phyloP scores from a whole-genome alignment of 805 yeast genomes.

The Candida verbasci region DNA sequence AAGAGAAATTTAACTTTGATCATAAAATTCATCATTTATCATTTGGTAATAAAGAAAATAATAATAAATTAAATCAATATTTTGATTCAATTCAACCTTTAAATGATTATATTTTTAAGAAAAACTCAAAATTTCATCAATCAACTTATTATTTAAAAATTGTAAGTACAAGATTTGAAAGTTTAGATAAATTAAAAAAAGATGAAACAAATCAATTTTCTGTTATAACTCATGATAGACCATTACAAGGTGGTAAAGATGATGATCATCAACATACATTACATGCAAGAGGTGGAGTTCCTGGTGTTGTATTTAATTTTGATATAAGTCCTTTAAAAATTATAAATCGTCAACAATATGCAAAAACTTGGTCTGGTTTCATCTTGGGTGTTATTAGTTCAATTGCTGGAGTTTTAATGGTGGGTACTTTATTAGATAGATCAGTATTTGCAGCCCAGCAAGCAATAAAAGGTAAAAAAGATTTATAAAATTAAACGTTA shows the following conservation, averaged over 20 bases:
- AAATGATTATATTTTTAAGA: slow-evolving; percentile 44
- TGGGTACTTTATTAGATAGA: slow-evolving; percentile 84
- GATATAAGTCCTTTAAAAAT: slow-evolving; percentile 93
- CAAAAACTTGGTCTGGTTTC: slow-evolving; percentile 79
- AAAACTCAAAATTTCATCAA: slow-evolving; percentile 53
- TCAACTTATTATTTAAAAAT: slow-evolving; percentile 82
- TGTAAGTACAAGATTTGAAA: slow-evolving; percentile 84
- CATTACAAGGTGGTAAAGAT: slow-evolving; percentile 81
- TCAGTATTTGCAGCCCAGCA: slow-evolving; percentile 87
- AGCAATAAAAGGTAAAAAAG: slow-evolving; percentile 66
- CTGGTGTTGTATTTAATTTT: slow-evolving; percentile 82
- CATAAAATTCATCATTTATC: slow-evolving; percentile 78
- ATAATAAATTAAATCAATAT: slow-evolving; percentile 11
- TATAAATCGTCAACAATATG: slow-evolving; percentile 71
- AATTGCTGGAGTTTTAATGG: slow-evolving; percentile 89
- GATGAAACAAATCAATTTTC: slow-evolving; percentile 87
- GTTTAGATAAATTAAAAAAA: slow-evolving; percentile 42
- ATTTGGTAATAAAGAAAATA: slow-evolving; percentile 54
- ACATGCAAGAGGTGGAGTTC: slow-evolving; percentile 82
- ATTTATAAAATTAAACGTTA: slow-evolving; percentile 19
- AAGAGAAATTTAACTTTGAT: slow-evolving; percentile 62
- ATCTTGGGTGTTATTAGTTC: slow-evolving; percentile 80
- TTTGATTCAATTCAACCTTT: slow-evolving; percentile 56
- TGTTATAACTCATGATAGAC: slow-evolving; percentile 83
- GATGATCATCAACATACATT: slow-evolving; percentile 85